These are phyloP conservation scores for Erodium texanum DNA, from an alignment of 441 rosid species.

Conservation along the genomic window DNA sequence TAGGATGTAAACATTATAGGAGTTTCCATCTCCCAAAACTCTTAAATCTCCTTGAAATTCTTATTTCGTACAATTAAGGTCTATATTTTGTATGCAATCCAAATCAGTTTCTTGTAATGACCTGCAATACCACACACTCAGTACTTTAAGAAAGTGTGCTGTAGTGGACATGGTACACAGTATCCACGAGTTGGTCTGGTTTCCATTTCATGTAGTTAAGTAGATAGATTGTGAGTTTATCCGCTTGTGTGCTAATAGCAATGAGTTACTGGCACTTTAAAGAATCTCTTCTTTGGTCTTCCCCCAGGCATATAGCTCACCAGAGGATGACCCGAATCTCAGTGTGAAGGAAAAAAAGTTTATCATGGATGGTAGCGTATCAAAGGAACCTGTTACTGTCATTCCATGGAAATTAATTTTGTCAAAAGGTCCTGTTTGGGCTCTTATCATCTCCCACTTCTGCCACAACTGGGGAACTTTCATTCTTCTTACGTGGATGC, in stretches of 20 bases:
- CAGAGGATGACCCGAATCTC: slow-evolving; percentile 70
- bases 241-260: background rate
- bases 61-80: background rate
- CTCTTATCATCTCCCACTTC: slow-evolving; percentile 87
- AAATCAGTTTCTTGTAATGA: background rate
- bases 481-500: slow-evolving; percentile 97
- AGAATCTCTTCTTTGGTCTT: slow-evolving; percentile 19
- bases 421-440: slow-evolving; percentile 97
- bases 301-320: slow-evolving; percentile 80
- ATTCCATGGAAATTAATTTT: slow-evolving; percentile 93
- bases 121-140: background rate
- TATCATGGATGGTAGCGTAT: slow-evolving; percentile 52
- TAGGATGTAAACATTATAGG: background rate
- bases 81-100: background rate
- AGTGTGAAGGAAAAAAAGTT: slow-evolving; percentile 54
- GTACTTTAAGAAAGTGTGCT: background rate
- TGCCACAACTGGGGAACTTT: slow-evolving; percentile 99
- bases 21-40: background rate
- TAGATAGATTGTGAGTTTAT: background rate
- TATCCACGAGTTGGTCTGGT: background rate
- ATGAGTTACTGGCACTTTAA: background rate
- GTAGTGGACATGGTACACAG: background rate
- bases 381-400: slow-evolving; percentile 71
- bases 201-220: background rate
- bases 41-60: background rate